Evolutionary conservation across 2,329 filamentous ascomycete genomes (phyloP).

Genomic region (Colletotrichum chlorophyti): DNA sequence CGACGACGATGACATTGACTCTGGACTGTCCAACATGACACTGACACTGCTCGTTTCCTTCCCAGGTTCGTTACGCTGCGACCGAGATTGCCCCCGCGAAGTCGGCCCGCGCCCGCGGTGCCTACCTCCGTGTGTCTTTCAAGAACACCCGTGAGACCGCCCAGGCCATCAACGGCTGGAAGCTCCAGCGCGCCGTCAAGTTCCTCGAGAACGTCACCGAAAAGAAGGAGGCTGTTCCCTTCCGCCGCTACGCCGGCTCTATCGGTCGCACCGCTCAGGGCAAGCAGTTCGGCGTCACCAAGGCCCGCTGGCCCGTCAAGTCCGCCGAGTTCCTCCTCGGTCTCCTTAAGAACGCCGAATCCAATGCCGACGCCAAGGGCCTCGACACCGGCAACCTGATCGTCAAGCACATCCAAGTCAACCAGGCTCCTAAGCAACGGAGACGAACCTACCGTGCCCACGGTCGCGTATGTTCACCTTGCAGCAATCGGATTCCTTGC

Average conservation of each 20-base stretch:
- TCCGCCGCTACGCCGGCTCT: constrained; percentile 96
- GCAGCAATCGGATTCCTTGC: too few species aligned
- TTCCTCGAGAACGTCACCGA: constrained; percentile 99
- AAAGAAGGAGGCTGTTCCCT: constrained; percentile 97
- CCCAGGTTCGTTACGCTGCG: constrained; percentile 93
- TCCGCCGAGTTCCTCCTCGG: constrained; percentile 97
- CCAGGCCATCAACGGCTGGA: constrained; percentile 99
- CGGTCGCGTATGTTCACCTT: constrained; percentile 84
- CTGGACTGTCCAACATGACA: neutral
- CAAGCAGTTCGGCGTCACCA: constrained; percentile 98
- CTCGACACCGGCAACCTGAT: constrained; percentile 97
- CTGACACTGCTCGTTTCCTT: constrained; percentile 29
- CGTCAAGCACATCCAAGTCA: constrained; percentile 99
- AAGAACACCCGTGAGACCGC: constrained; percentile 99
- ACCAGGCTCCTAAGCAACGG: constrained; percentile 99
- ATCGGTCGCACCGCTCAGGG: constrained; percentile 97
- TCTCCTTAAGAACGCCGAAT: constrained; percentile 96
- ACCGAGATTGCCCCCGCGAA: constrained; percentile 86
- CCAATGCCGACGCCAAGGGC: constrained; percentile 96
- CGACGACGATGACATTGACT: neutral
- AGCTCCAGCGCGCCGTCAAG: constrained; percentile 89
- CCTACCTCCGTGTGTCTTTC: constrained; percentile 99
- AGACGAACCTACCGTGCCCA: constrained; percentile 99
- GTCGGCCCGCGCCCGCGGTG: constrained; percentile 97
- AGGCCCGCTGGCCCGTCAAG: constrained; percentile 99